A percentile compares a stretch with the other conserved stretches of the same genome.
Conservation (phyloP, 2,329 filamentous ascomycete genomes). For the Plenodomus biglobosus region DNA sequence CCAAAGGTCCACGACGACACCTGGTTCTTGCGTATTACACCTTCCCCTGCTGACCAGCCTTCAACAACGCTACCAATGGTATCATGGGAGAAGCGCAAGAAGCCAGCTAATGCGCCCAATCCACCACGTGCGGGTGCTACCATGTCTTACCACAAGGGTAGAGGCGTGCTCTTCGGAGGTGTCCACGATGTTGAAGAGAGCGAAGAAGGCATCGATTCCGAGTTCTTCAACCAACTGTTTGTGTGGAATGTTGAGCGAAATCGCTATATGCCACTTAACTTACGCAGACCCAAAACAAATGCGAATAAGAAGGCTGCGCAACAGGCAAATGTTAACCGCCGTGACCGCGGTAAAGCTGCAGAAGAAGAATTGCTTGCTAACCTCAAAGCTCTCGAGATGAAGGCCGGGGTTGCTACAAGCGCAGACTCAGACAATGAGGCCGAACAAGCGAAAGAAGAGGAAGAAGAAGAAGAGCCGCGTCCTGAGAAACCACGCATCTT, state of each 20-base stretch:
- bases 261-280: conserved; percentile 80
- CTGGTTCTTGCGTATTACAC: conserved; percentile 83
- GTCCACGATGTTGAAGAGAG: conserved; percentile 90
- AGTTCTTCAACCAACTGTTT: conserved; percentile 91
- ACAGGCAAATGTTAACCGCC: conserved; percentile 41
- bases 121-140: conserved; percentile 85
- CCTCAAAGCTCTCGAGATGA: conserved; percentile 80
- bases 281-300: conserved; percentile 72
- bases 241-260: conserved; percentile 97
- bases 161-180: conserved; percentile 90
- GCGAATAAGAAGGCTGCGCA: conserved; percentile 60
- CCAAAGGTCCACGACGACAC: conserved; percentile 93
- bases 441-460: conserved; percentile 33
- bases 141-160: conserved; percentile 91
- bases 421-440: conserved; percentile 40
- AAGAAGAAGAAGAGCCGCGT: conserved; percentile 56
- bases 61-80: conserved; percentile 69
- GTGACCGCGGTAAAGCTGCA: conserved; percentile 81
- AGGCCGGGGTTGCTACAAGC: conserved; percentile 58
- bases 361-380: conserved; percentile 89
- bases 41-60: conserved; percentile 67
- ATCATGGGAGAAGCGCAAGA: conserved; percentile 91
- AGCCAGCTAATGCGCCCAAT: conserved; percentile 82
- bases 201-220: conserved; percentile 93
- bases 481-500: conserved; percentile 62